These are phyloP conservation scores for Coniosporium tulheliwenetii DNA, from an alignment of 2,329 filamentous ascomycete genomes.

Conservation along the genomic window DNA sequence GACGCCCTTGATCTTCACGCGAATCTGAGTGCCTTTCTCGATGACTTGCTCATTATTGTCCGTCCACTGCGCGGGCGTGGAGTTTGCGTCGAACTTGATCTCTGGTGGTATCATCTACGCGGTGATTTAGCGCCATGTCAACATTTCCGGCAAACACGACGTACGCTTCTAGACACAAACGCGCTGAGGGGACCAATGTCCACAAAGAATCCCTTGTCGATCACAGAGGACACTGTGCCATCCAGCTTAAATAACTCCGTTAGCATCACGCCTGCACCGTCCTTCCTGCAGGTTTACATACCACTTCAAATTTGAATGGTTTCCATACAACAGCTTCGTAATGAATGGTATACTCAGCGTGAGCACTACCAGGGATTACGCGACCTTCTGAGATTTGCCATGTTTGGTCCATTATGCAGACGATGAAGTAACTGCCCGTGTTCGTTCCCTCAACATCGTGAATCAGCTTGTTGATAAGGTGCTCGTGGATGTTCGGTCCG, in stretches of 20 bases:
- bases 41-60: slow-evolving; percentile 91
- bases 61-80: slow-evolving; percentile 90
- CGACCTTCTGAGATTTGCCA: slow-evolving; percentile 89
- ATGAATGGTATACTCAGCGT: slow-evolving; percentile 86
- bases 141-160: slow-evolving; percentile 14
- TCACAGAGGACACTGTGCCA: slow-evolving; percentile 81
- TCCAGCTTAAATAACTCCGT: slow-evolving; percentile 52
- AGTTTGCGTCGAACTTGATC: slow-evolving; percentile 89
- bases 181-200: slow-evolving; percentile 64
- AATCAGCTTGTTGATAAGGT: slow-evolving; percentile 77
- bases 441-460: slow-evolving; percentile 92
- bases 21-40: slow-evolving; percentile 82
- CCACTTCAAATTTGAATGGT: slow-evolving; percentile 95
- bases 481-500: slow-evolving; percentile 79
- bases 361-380: slow-evolving; percentile 78
- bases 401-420: slow-evolving; percentile 82
- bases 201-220: slow-evolving; percentile 81
- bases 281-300: slow-evolving; percentile 32
- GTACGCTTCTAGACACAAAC: slow-evolving; percentile 71
- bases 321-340: slow-evolving; percentile 96
- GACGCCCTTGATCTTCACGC: slow-evolving; percentile 86
- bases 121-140: slow-evolving; percentile 6
- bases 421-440: slow-evolving; percentile 92
- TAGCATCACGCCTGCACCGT: slow-evolving; percentile 5
- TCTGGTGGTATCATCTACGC: slow-evolving; percentile 72